Conservation (phyloP, 2,329 filamentous ascomycete species). For the Xylaria sp. region DNA sequence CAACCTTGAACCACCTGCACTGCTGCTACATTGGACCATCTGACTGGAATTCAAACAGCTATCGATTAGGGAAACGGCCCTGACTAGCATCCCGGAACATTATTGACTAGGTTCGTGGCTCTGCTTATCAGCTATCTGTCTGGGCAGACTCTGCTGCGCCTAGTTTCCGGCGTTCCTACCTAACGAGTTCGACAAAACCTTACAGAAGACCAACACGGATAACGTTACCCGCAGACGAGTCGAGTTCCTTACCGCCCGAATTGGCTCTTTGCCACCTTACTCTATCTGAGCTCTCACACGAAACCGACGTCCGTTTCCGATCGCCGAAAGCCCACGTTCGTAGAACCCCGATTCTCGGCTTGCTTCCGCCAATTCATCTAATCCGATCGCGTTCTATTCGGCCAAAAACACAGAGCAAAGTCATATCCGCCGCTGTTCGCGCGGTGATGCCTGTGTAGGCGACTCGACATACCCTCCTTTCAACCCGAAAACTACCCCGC, state of each 20-base stretch:
- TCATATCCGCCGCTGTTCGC: neutral
- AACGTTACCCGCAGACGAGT: constrained; percentile 11
- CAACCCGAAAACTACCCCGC: constrained; percentile 3
- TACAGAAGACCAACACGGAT: constrained; percentile 14
- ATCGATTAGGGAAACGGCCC: neutral
- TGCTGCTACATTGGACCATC: too few relatives aligned
- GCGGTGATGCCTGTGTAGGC: constrained; percentile 23
- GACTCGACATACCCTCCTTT: constrained; percentile 4
- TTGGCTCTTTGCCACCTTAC: constrained; percentile 19
- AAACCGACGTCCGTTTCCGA: constrained; percentile 1
- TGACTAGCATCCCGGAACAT: neutral
- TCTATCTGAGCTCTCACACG: constrained; percentile 1
- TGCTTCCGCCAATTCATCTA: constrained; percentile 7
- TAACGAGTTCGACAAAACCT: constrained; percentile 12
- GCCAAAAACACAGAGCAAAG: neutral
- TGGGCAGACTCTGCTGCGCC: neutral
- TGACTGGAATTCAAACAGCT: neutral
- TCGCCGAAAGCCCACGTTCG: constrained; percentile 4
- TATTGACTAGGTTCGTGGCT: neutral
- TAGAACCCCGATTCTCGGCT: constrained; percentile 4
- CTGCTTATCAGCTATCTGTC: neutral
- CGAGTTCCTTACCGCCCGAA: constrained; percentile 19
- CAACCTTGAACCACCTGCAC: too few relatives aligned
- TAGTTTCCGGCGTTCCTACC: too few relatives aligned
- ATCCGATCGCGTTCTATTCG: constrained; percentile 1